A percentile compares a stretch with the other conserved stretches of the same genome.
phyloP scores from a whole-genome alignment of 202 grass and related monocot genomes.

The Dendrocalamus latiflorus region DNA sequence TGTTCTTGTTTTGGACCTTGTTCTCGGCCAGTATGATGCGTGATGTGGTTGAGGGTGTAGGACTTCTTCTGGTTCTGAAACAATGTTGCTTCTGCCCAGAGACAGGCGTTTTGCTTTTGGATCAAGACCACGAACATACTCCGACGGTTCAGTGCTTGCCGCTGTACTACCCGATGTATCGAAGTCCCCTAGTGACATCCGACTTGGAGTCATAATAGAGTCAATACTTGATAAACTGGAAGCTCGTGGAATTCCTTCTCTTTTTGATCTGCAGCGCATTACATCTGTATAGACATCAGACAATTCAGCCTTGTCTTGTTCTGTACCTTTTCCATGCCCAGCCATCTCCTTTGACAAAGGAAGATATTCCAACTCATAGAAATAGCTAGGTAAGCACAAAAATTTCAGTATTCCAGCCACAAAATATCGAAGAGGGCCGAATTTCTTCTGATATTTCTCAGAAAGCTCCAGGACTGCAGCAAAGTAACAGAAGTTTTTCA shows the following conservation, averaged over 20 bases:
- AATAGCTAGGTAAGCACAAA: conserved; percentile 89
- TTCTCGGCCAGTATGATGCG: conserved; percentile 79
- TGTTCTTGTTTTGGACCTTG: conserved; percentile 67
- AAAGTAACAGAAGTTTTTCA: conserved; percentile 21
- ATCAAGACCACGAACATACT: conserved; percentile 81
- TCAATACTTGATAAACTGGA: conserved; percentile 98
- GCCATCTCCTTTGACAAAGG: conserved; percentile 49
- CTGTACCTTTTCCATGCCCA: conserved; percentile 41
- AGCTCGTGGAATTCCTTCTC: conserved; percentile 75
- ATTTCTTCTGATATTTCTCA: conserved; percentile 93
- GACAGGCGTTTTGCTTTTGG: conserved; percentile 79
- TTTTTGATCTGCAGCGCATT: conserved; percentile 54
- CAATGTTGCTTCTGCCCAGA: conserved; percentile 70
- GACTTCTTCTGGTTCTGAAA: conserved; percentile 95
- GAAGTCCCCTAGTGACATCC: conserved; percentile 53
- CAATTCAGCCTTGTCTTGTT: conserved; percentile 34
- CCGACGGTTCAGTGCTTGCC: conserved; percentile 81
- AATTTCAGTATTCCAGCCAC: conserved; percentile 94
- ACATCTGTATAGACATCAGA: conserved; percentile 68
- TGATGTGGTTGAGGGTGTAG: conserved; percentile 73
- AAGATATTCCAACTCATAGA: conserved; percentile 94
- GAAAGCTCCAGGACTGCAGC: conserved; percentile 93
- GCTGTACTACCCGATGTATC: conserved; percentile 58
- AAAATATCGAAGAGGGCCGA: conserved; percentile 89
- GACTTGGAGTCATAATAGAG: conserved; percentile 86